Evolutionary conservation across 768 basidiomycete genomes (phyloP), one percentile per base, ranked within the genome.

Genomic region (Suillus subalutaceus): DNA sequence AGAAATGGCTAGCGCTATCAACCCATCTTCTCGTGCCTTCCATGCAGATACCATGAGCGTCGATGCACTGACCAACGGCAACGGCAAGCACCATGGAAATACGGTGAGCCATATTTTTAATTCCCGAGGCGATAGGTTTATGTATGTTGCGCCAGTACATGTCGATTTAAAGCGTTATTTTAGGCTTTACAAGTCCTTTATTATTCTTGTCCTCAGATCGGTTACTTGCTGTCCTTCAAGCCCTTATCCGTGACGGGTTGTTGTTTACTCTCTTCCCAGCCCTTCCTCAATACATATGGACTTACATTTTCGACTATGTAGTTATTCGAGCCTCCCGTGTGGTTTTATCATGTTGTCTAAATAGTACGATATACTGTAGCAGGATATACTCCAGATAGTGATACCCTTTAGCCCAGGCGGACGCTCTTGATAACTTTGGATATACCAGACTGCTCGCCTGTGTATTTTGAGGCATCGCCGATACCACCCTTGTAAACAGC

Each of bases 401-500:
- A 57, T 65, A 65, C 48, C 32, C 57, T 40, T 70, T 38, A 88
- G 67, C 83, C 84, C 75, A 97, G 80, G 68, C 85, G 88, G 69
- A 93, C 84, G 77, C 92, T 90, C 83, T 97, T 97, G 80, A 95
- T 83, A 44, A 94, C 91, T 73, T 90, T 93, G 68, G 89, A 90
- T 74, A 97, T 97, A 84, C 97, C 97, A 65, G 92, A 90, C 79
- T 86, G 88, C 81, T 99, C 97, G 74, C 97, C 97, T 41, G 86
- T 88, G 80, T 99, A 99, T 69, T 82, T 82, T n/a, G 87, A 85
- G 16, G 86, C 89, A 65, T 87, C 87, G 16, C 85, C 85, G 64
- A 91, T 75, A 46, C 96, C 96, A 63, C 95, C 94, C 76, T 91
- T 96, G 86, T 88, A 99, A n/a, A 96, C 85, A 20, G 96, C 89